Evolutionary conservation across 2,329 filamentous ascomycete genomes (phyloP), one percentile per base, ranked within the genome.

Genomic region (Beauveria australis): DNA sequence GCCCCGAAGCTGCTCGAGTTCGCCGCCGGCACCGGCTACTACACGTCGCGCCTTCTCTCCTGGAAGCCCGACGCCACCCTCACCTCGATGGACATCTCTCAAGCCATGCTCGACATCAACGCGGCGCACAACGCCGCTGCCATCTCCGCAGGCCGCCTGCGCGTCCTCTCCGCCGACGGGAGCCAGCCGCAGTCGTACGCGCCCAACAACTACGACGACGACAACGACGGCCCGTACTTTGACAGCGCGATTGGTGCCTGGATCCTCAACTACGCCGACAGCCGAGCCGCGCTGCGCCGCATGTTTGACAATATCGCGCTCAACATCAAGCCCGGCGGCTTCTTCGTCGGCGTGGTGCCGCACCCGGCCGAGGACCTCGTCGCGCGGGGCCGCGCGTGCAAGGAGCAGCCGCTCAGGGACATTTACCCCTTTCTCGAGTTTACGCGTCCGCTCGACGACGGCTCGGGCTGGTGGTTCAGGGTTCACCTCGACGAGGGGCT

Each of bases 321-420:
- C 57, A 59, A 59, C 41, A 5, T 59, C 22, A 53, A 53, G 40
- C 57, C 48, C n/a, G 57, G 57, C 44, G 57, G 48, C 49, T 59
- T 59, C 57, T 59, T 59, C 9, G 57, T 59, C 19, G 49, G 49
- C 28, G 57, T 59, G 9, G 49, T 53, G 26, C 48, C 48, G 40
- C 30, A 28, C 19, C 48, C 48, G 40, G 19, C 40, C 12, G 57
- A 59, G 41, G 57, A 59, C 48, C 40, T 59, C 3, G 57, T n/a
- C 5, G 41, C 37, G 12, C 40, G 57, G 3, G 40, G 14, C 9
- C 14, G 22, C 7, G 10, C 22, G n/a, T 43, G 41, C 40, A 18
- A 10, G 28, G 18, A 28, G 48, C 57, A 49, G 10, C 33, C 26
- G 40, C 24, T 53, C n/a, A 16, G 33, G 1, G 16, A 28, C 16